Conservation (phyloP, 2,329 filamentous ascomycete genomes). For the Neonectria sp. region DNA sequence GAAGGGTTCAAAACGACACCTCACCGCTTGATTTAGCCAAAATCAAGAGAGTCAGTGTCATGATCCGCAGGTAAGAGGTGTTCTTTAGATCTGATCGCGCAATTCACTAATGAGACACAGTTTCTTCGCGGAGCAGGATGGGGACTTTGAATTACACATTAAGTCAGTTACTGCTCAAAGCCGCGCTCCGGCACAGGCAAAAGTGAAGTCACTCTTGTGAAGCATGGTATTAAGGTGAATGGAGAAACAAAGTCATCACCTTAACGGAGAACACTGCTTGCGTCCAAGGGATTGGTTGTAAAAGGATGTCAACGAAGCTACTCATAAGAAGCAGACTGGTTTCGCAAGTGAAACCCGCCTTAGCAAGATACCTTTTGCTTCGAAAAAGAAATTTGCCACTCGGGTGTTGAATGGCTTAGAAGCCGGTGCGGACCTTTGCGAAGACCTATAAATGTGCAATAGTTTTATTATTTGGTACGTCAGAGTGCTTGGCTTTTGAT, state of each 20-base stretch:
- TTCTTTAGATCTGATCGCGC: background rate
- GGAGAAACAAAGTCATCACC: background rate
- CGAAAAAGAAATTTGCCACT: too few relatives aligned
- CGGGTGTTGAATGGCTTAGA: too few relatives aligned
- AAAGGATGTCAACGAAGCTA: background rate
- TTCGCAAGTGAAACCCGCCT: too few relatives aligned
- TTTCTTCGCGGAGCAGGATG: slow-evolving; percentile 19
- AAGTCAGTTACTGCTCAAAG: slow-evolving; percentile 7
- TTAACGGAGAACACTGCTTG: background rate
- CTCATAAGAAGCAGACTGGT: too few relatives aligned
- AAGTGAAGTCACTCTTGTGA: background rate
- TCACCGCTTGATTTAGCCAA: slow-evolving; percentile 14
- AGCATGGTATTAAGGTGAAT: background rate
- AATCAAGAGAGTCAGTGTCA: slow-evolving; percentile 10
- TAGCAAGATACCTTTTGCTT: too few relatives aligned
- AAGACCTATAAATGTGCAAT: too few relatives aligned
- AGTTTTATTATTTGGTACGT: too few relatives aligned
- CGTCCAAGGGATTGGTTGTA: too few relatives aligned
- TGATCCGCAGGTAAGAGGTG: slow-evolving; percentile 11
- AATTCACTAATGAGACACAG: background rate
- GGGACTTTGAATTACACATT: slow-evolving; percentile 13
- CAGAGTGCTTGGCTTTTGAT: too few relatives aligned
- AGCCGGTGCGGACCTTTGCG: too few relatives aligned
- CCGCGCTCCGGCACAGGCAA: background rate
- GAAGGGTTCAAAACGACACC: slow-evolving; percentile 7